phyloP scores from a whole-genome alignment of 2,329 filamentous ascomycete species.

The Hypoxylon sp. region DNA sequence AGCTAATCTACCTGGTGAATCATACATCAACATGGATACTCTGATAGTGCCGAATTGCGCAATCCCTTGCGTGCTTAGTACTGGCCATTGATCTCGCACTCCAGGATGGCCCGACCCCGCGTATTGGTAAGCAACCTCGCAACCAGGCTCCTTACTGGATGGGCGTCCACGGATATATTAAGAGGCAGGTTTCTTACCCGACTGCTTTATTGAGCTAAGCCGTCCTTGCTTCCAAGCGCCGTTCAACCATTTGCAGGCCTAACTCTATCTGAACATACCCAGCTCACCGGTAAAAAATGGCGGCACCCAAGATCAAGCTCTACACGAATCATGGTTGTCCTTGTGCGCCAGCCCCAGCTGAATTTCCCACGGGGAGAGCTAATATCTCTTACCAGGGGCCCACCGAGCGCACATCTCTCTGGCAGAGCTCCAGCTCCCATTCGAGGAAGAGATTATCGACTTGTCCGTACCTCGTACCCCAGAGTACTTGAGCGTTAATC shows the following conservation, averaged over 20 bases:
- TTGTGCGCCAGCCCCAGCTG: constrained; percentile 42
- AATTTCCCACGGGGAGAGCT: constrained; percentile 6
- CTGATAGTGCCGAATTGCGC: constrained; percentile 3
- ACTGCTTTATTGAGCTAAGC: background rate
- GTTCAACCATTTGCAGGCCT: background rate
- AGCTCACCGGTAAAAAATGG: constrained; percentile 36
- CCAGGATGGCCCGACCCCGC: constrained; percentile 19
- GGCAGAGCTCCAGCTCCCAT: constrained; percentile 74
- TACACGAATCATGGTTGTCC: constrained; percentile 53
- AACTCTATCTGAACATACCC: background rate
- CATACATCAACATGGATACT: background rate
- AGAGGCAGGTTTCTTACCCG: background rate
- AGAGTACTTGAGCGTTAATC: constrained; percentile 84
- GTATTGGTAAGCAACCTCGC: constrained; percentile 32
- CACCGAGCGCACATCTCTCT: constrained; percentile 83
- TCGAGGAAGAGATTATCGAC: constrained; percentile 81
- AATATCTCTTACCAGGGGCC: constrained; percentile 63
- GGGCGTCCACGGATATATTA: background rate
- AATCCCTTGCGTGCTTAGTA: constrained; percentile 22
- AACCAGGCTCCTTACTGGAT: background rate
- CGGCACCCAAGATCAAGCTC: constrained; percentile 48
- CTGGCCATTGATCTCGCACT: constrained; percentile 5
- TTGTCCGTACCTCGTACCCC: constrained; percentile 76
- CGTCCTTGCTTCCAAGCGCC: background rate
- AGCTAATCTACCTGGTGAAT: background rate